Evolutionary conservation across 805 yeast species (phyloP).

Genomic region (Schwanniomyces occidentalis): DNA sequence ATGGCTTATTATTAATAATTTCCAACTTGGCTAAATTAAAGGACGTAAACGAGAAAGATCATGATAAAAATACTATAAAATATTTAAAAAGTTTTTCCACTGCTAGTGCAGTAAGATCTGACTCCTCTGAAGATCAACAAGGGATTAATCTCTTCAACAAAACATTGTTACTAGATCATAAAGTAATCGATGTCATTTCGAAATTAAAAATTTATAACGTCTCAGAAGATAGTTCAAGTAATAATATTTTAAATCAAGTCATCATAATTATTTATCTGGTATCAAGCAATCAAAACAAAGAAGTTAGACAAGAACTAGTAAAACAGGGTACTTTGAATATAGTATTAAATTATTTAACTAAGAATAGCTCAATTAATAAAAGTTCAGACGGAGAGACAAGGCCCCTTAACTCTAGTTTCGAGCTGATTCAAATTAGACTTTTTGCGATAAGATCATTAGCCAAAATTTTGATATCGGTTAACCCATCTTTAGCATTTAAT

Average conservation of each 20-base stretch:
- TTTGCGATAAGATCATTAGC: conserved; percentile 45
- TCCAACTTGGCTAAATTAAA: conserved; percentile 38
- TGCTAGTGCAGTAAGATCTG: conserved; percentile 18
- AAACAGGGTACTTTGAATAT: conserved; percentile 47
- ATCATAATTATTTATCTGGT: conserved; percentile 37
- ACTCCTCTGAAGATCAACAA: conserved; percentile 19
- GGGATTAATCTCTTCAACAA: conserved; percentile 33
- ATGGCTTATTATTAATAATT: conserved; percentile 44
- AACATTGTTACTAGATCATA: conserved; percentile 24
- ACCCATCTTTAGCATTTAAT: conserved; percentile 43
- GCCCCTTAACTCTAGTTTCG: conserved; percentile 15
- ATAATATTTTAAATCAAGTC: conserved; percentile 19
- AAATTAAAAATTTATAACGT: conserved; percentile 17
- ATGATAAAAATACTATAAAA: conserved; percentile 35
- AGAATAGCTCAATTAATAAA: conserved; percentile 24
- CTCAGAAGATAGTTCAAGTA: conserved; percentile 10
- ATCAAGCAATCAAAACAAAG: conserved; percentile 24
- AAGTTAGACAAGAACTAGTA: conserved; percentile 35
- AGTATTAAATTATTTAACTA: conserved; percentile 39
- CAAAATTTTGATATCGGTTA: conserved; percentile 42
- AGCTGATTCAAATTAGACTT: conserved; percentile 23
- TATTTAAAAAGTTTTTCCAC: conserved; percentile 37
- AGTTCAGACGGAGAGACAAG: conserved; percentile 14
- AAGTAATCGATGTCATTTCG: conserved; percentile 18
- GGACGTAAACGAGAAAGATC: conserved; percentile 22